Percentiles rank a stretch among this genome's conserved stretches.
phyloP scores from a whole-genome alignment of 768 basidiomycete species.

The Grammothele lineata region DNA sequence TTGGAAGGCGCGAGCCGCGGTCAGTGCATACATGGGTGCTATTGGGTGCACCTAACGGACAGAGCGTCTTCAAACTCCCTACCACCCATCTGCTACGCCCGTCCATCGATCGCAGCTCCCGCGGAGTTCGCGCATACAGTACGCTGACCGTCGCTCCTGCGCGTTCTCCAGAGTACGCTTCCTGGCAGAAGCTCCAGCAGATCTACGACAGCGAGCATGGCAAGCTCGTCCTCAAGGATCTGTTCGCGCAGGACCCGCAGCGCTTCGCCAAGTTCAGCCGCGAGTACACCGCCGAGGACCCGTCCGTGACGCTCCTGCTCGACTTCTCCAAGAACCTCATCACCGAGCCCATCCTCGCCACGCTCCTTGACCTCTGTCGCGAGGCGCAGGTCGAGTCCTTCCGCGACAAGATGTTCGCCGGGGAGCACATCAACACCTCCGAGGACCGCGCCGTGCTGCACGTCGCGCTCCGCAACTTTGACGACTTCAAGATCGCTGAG shows the following conservation, averaged over 20 bases:
- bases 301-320: conserved; percentile 77
- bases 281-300: conserved; percentile 66
- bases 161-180: conserved; percentile 60
- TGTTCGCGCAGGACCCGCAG: conserved; percentile 83
- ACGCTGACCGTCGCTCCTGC: neutral
- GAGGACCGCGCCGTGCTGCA: conserved; percentile 97
- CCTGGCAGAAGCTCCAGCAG: conserved; percentile 89
- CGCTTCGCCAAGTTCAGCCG: conserved; percentile 86
- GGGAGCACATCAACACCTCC: conserved; percentile 97
- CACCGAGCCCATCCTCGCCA: conserved; percentile 75
- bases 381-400: conserved; percentile 84
- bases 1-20: neutral
- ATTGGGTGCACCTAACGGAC: neutral
- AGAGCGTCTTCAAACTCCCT: neutral
- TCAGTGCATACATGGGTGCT: neutral
- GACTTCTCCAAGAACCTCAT: conserved; percentile 98
- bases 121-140: no score
- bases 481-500: conserved; percentile 79
- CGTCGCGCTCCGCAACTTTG: conserved; percentile 80
- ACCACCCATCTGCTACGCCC: neutral
- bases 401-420: conserved; percentile 91
- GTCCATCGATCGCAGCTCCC: no score
- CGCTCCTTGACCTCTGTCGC: conserved; percentile 73
- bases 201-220: conserved; percentile 71
- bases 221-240: conserved; percentile 83